Base-by-base conservation (phyloP, 73 alveolate species). In the Paramecium sexaurelia region DNA sequence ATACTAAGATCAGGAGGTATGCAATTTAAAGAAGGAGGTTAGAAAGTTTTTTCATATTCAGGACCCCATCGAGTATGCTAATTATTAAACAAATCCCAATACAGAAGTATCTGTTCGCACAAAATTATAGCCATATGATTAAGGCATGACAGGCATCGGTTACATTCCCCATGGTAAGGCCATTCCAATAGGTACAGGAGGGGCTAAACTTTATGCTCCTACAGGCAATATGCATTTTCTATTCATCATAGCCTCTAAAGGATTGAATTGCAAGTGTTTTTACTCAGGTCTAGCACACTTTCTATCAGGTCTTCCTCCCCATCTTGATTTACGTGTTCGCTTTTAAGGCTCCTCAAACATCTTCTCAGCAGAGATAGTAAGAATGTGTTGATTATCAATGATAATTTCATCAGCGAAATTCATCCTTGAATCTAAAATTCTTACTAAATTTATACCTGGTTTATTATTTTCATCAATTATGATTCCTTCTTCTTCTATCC, bases 1-100 rank as follows among this genome's bases (percentile, higher is more conserved):
- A 61, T 56, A 37, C 85, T 75, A 11, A 93, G 69, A 41, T 41
- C 87, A 8, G 85, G 95, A 75, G 96, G 96, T 6, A 93, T 93
- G 35, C 84, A 36, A 55, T 93, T 91, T 55, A 93, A 55, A n/a
- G 95, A 84, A 22, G 95, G 95, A 91, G 96, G 96, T 39, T 69
- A 27, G 73, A 93, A 93, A n/a, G 95, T 86, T 43, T 87, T 92
- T 37, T 92, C 96, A 33, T 88, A 88, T 22, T 88, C 94, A 41
- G 94, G 94, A 35, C 94, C 94, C 94, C 94, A 88, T 41, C 94
- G 78, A 8, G 75, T 22, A 68, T 67, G 51, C 61, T 45, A 47
- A 13, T 69, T 3, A 15, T 71, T 15, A 35, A 71, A 27, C 6
- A 71, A 33, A 27, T 32, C 66, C 86, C 67, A 51, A 51, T 71